Base-by-base conservation (phyloP, 805 yeast species). In the Priceomyces medius region DNA sequence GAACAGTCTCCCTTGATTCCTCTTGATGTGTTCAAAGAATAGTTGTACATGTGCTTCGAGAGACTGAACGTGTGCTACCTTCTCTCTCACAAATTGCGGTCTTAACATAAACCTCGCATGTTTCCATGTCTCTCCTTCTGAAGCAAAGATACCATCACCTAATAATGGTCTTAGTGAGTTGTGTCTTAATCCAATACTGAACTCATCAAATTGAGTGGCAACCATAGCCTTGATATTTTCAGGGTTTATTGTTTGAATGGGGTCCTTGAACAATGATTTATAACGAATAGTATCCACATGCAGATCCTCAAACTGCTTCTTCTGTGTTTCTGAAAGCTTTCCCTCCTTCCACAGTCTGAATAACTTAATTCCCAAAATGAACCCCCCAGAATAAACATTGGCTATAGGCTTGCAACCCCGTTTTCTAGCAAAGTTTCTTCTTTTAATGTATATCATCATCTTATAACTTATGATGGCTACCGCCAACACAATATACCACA, bases 141-240 rank as follows among this genome's bases (percentile, higher is more conserved):
- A 45, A 12, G 58, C 47, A 42, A 55, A 55, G 10, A 55, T 48
- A 2, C 58, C 57, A 31, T 53, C 52, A 3, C 58, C 59, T 31
- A 55, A 37, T 3, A 54, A 37, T 23, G 55, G 53, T 18, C 38
- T 31, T 35, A 53, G 43, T 19, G 39, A 43, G 8, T 48, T 20
- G 34, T 50, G 53, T 14, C 57, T 50, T 12, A 38, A 32, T 3
- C 58, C 59, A 8, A 54, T 42, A 24, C 28, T 43, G 35, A 55
- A 55, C 31, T 52, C 56, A 29, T 52, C 46, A 41, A 54, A 53
- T 31, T 55, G 58, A 7, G 56, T 54, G 4, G 52, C 53, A 24
- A 54, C 43, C 17, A 55, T 18, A 2, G 56, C 58, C 40, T 55
- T 55, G 34, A 53, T 44, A 31, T 52, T 53, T 29, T 52, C 59